These are phyloP conservation scores for Acacia melanoxylon DNA, from an alignment of 306 rosid species.

Conservation along the genomic window DNA sequence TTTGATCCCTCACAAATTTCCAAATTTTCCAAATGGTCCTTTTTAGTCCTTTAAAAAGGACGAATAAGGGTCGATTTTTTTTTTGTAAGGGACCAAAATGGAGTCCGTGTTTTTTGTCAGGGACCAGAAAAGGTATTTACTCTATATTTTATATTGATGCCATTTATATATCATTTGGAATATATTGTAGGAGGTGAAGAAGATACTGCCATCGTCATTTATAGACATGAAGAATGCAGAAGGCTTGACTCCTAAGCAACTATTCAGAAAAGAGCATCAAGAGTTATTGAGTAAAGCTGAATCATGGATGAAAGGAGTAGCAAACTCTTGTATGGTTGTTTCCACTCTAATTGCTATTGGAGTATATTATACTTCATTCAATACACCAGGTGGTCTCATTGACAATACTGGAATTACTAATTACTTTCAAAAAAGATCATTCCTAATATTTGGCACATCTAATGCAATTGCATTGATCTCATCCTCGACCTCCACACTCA, in stretches of 20 bases:
- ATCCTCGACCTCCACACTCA: not conserved
- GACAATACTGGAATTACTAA: slow-evolving; percentile 26
- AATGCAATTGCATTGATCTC: not conserved
- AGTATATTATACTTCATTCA: not conserved
- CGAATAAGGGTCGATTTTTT: too few species aligned
- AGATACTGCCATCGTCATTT: slow-evolving; percentile 26
- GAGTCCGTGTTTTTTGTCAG: too few species aligned
- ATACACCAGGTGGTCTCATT: slow-evolving; percentile 43
- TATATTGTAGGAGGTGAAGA: not conserved
- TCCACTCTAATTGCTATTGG: not conserved
- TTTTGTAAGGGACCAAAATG: too few species aligned
- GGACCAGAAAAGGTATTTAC: too few species aligned
- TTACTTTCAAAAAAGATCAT: slow-evolving; percentile 17
- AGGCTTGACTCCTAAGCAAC: not conserved
- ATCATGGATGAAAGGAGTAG: not conserved
- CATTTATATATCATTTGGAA: too few species aligned
- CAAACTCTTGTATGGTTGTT: not conserved
- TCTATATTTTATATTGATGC: too few species aligned
- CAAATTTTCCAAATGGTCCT: too few species aligned
- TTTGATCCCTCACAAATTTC: too few species aligned
- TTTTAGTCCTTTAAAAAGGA: too few species aligned
- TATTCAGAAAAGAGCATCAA: not conserved
- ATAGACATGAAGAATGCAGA: slow-evolving; percentile 32
- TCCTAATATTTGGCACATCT: not conserved
- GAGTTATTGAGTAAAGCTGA: not conserved